A percentile compares a stretch with the other conserved stretches of the same genome.
Evolutionary conservation across 805 yeast species (phyloP).

Genomic region (Cyberlindnera euphorbiiphila): DNA sequence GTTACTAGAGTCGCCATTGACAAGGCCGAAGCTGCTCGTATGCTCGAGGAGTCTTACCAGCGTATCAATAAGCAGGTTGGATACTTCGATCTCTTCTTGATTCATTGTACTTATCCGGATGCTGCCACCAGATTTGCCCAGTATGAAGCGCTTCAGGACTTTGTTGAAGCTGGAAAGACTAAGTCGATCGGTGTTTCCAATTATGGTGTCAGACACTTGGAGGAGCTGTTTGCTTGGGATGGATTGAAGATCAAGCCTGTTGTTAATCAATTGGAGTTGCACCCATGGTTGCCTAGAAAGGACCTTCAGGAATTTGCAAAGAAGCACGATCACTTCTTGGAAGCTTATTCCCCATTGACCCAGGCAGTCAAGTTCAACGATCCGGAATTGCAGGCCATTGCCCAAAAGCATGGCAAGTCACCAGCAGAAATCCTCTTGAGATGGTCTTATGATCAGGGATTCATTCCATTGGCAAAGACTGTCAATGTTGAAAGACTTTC

Average conservation of each 20-base stretch:
- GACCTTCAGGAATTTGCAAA: constrained; percentile 51
- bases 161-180: constrained; percentile 53
- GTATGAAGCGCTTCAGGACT: constrained; percentile 73
- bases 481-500: constrained; percentile 14
- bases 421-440: constrained; percentile 18
- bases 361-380: constrained; percentile 51
- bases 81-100: constrained; percentile 70
- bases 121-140: constrained; percentile 50
- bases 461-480: constrained; percentile 22
- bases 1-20: neutral
- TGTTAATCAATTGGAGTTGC: constrained; percentile 68
- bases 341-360: constrained; percentile 76
- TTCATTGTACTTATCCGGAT: constrained; percentile 59
- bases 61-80: constrained; percentile 29
- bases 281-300: constrained; percentile 61
- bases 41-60: neutral
- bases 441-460: constrained; percentile 24
- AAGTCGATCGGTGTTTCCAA: constrained; percentile 77
- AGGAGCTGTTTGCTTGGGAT: constrained; percentile 57
- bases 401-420: constrained; percentile 17
- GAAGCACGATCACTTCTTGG: constrained; percentile 48
- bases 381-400: constrained; percentile 18
- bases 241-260: constrained; percentile 48
- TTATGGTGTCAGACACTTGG: constrained; percentile 56
- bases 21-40: neutral